Base-by-base conservation (phyloP, 2,329 filamentous ascomycete genomes). In the Penicillium occitanis region DNA sequence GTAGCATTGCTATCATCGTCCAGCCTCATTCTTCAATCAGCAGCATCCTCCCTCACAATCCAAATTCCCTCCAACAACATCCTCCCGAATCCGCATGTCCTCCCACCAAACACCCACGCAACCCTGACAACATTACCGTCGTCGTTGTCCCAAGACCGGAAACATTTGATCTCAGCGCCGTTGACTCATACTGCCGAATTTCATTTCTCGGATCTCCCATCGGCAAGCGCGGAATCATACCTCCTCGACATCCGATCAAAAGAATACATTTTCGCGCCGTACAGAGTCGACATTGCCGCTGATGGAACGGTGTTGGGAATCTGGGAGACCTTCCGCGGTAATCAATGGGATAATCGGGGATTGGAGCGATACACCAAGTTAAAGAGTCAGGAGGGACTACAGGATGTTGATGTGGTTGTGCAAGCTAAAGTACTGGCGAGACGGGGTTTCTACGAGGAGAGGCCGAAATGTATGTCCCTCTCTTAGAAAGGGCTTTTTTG, bases 311-410 rank as follows among this genome's bases (percentile, higher is more conserved):
- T 84, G 57, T 82, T 92, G 2, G 80, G 84, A 50, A 88, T 88
- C 33, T 95, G 91, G 90, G 91, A 94, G 82, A 96, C 92, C 30
- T 96, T 89, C 76, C 84, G 92, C 58, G 93, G 92, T 0, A 94
- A 96, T 73, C 91, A 95, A 71, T 97, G 94, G 93, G 88, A 84
- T 19, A 96, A 97, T 76, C 90, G 88, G 74, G 94, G 93, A 17
- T 63, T 69, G 14, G 83, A 82, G 55, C 83, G 82, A 64, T 78
- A 78, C 57, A 70, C 80, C 55, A 79, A 73, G 19, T 80, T 77
- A 7, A 75, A 79, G 61, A 22, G 51, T 17, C 40, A 53, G 8
- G 60, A 63, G 11, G 19, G 48, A 13, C 51, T 55, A 14, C 28
- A 10, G 30, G 42, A 63, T 53, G n/a, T 17, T 33, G 51, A 62